phyloP scores from a whole-genome alignment of 1,284 basidiomycete genomes.

The Pascua guehoae region DNA sequence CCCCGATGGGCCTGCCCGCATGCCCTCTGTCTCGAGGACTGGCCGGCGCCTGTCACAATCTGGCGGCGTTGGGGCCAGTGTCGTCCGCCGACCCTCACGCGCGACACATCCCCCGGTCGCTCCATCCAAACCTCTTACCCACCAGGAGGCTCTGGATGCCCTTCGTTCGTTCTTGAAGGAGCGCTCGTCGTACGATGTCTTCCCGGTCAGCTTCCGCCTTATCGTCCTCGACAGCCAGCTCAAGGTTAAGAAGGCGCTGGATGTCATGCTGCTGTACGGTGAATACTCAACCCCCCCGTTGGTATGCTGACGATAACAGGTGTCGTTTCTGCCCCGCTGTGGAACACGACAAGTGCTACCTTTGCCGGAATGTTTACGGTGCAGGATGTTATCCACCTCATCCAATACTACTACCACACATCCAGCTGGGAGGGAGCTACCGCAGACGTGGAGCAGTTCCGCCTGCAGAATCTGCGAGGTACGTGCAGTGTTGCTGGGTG shows the following conservation, averaged over 20 bases:
- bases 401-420: conserved; percentile 87
- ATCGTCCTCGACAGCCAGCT: conserved; percentile 94
- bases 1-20: conserved; percentile 5
- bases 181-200: conserved; percentile 87
- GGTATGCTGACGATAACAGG: conserved; percentile 54
- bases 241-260: conserved; percentile 87
- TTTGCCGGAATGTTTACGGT: conserved; percentile 95
- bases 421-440: conserved; percentile 84
- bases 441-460: conserved; percentile 90
- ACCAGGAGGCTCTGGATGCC: conserved; percentile 68
- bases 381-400: conserved; percentile 91
- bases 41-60: conserved; percentile 18
- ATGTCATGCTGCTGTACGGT: conserved; percentile 86
- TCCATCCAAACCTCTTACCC: conserved; percentile 44
- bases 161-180: conserved; percentile 81
- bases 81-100: conserved; percentile 39
- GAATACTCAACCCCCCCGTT: conserved; percentile 24
- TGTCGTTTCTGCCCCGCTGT: conserved; percentile 96
- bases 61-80: conserved; percentile 3
- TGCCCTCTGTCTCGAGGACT: conserved; percentile 15
- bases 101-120: conserved; percentile 37
- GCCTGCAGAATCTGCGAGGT: conserved; percentile 84
- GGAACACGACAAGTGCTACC: conserved; percentile 84
- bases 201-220: conserved; percentile 91
- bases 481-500: conserved; percentile 24